phyloP scores from a whole-genome alignment of 805 yeast species.

The Brettanomyces sp. region DNA sequence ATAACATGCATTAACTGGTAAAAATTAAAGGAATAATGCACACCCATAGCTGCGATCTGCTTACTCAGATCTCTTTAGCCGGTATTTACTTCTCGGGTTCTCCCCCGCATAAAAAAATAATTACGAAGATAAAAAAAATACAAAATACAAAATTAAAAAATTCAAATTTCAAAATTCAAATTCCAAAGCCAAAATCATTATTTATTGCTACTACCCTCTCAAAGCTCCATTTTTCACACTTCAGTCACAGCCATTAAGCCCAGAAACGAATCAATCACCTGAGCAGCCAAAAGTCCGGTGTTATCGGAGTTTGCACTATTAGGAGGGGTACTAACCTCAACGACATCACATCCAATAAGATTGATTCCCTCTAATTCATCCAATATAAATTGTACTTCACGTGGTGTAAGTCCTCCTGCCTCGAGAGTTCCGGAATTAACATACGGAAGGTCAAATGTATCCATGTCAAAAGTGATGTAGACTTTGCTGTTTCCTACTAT shows the following conservation, averaged over 20 bases:
- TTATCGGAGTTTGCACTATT: slow-evolving; percentile 51
- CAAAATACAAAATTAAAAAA: too few relatives aligned
- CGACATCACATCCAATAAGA: slow-evolving; percentile 68
- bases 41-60: too few relatives aligned
- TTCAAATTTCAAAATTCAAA: too few relatives aligned
- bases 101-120: too few relatives aligned
- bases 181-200: too few relatives aligned
- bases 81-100: too few relatives aligned
- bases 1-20: too few relatives aligned
- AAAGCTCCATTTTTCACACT: too few relatives aligned
- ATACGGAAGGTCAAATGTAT: slow-evolving; percentile 64
- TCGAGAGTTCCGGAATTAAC: slow-evolving; percentile 80
- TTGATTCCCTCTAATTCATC: slow-evolving; percentile 53
- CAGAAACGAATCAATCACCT: slow-evolving; percentile 43
- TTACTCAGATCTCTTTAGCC: too few relatives aligned
- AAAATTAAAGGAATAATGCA: too few relatives aligned
- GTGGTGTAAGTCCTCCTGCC: slow-evolving; percentile 61
- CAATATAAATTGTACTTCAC: slow-evolving; percentile 52
- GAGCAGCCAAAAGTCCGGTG: slow-evolving; percentile 59
- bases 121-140: too few relatives aligned
- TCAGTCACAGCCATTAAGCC: slow-evolving; percentile 33
- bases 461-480: slow-evolving; percentile 42
- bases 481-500: slow-evolving; percentile 32
- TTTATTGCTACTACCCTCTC: too few relatives aligned
- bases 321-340: slow-evolving; percentile 59